Evolutionary conservation across 2,329 filamentous ascomycete species (phyloP), one percentile per base, ranked within the genome.

Genomic region (Colletotrichum melonis): DNA sequence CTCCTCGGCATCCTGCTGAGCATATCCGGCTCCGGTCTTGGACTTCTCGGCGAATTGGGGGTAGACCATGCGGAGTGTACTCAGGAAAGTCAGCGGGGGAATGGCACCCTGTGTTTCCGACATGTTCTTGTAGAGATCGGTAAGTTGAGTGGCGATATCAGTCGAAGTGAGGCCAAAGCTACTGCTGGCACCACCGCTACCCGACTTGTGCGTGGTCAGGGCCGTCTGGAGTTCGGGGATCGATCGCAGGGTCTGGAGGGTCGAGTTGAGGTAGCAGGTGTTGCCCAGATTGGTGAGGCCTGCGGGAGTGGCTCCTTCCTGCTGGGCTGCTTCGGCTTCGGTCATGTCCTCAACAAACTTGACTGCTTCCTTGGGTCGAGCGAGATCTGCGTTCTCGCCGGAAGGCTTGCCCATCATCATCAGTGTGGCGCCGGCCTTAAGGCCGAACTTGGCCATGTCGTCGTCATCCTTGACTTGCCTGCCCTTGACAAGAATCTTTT

Each of bases 1-100:
- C 83, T 99, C 97, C 83, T 99, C 97, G 1, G 97, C 97, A 85
- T 99, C 97, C 84, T 99, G 97, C 84, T 99, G 97, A n/a, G 97
- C 95, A 80, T 93, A 98, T 7, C 94, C 95, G 71, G 92, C 88
- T 26, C 94, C 94, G 38, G 92, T 92, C 81, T 94, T 95, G 68
- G 95, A 91, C 79, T 91, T 93, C 84, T 99, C 95, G 12, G 95
- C 95, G 80, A 99, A 99, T 80, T 98, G 97, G 11, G 97, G 97
- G 80, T 94, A 98, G 1, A 92, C 89, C 32, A 87, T 88, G 74
- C 96, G 92, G 19, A 99, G 88, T 4, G 95, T 90, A 77, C 91
- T 92, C 73, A 99, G 87, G 78, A 99, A 98, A 80, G 91, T 90
- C 69, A 95, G 85, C 4, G 97, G 97, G 2, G 92, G 90, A 76